Conservation (phyloP, 2,329 filamentous ascomycete species). For the Fusarium xylarioides region DNA sequence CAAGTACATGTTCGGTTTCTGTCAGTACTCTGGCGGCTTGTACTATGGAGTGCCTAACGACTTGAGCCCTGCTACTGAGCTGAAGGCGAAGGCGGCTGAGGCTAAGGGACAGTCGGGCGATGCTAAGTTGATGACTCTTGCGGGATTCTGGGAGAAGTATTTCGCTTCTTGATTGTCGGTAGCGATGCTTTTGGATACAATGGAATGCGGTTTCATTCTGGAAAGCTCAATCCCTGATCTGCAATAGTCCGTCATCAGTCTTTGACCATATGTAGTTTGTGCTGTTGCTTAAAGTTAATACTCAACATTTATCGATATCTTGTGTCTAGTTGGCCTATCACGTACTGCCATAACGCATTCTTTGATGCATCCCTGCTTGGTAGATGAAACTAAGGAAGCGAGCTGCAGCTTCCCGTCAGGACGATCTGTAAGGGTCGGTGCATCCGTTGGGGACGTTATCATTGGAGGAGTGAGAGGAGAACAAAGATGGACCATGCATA, state of each 20-base stretch:
- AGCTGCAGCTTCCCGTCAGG: background rate
- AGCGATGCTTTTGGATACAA: too few relatives aligned
- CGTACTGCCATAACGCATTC: too few relatives aligned
- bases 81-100: constrained; percentile 43
- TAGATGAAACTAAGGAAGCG: background rate
- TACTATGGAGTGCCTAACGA: constrained; percentile 46
- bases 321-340: background rate
- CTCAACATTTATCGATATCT: background rate
- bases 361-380: background rate
- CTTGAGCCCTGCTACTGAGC: constrained; percentile 32
- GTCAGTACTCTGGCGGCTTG: constrained; percentile 46
- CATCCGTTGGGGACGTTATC: background rate
- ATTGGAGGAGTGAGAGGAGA: background rate
- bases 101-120: constrained; percentile 39
- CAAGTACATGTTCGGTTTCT: constrained; percentile 50
- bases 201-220: background rate
- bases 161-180: constrained; percentile 22
- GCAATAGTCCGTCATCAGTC: background rate
- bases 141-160: constrained; percentile 39
- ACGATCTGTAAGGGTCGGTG: background rate
- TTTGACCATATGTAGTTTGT: background rate
- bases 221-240: background rate
- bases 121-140: constrained; percentile 37
- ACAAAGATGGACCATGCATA: background rate
- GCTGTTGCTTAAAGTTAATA: background rate